Base-by-base conservation (phyloP, 179 eudicot genomes). In the Camellia oleifera region DNA sequence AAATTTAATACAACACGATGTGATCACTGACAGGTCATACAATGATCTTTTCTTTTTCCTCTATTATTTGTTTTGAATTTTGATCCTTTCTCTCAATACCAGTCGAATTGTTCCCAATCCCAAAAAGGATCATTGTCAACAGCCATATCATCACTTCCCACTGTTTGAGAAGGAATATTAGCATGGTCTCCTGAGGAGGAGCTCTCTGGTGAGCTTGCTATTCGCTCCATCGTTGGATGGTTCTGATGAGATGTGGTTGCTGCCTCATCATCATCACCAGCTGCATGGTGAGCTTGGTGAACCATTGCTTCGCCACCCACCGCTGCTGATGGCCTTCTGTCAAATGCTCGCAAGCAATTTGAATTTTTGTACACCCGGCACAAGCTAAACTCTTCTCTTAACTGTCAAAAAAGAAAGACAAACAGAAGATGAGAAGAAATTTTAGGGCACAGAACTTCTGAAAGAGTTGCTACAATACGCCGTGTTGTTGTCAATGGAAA, bases 291-390 rank as follows among this genome's bases (percentile, higher is more conserved):
- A 18, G 10, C n/a, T 68, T 42, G 80, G 32, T 12, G 0, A 4
- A 26, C 67, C 32, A 4, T 6, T 69, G 79, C 23, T 17, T 63
- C 52, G n/a, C 57, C 69, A 0, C 42, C 18, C 4, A 9, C 71
- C 7, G 13, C 68, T n/a, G 57, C 82, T n/a, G 90, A 76, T 58
- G 96, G 96, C 32, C 96, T 76, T 70, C 96, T 85, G 71, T 92
- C 96, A 23, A 92, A 92, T 15, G 92, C 87, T 14, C 96, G 81
- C 78, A 87, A 70, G 75, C 83, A 78, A 50, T 89, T 89, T 15
- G 91, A 80, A 74, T 84, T 89, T 74, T 82, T 81, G 78, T 92
- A 92, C 6, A 92, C 86, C 70, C 96, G 82, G 80, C 92, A 90
- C 78, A 92, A 68, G 71, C 96, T 92, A 9, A 86, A 53, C 79